Evolutionary conservation across 495 filamentous ascomycete species (phyloP), one percentile per base, ranked within the genome.

Genomic region (Penicillium cataractarum): DNA sequence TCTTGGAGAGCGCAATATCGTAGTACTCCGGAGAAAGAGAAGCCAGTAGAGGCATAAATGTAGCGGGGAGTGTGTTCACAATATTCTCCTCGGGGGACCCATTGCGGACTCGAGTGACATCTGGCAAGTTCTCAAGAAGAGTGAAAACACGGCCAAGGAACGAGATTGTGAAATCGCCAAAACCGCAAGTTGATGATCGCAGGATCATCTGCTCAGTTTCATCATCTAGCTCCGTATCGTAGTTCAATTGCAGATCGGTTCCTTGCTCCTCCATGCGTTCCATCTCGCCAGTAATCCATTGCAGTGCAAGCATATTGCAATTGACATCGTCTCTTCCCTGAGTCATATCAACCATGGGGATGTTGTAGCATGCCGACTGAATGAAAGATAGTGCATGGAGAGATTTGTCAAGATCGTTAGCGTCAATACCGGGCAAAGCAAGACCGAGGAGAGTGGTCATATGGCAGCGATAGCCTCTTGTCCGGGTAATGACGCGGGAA

Each of bases 371-470:
- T 31, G 97, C 90, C 35, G 90, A 87, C 77, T 98, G 95, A 49
- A 99, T 93, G 71, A 96, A 97, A 57, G 93, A 90, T 53, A 99
- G 80, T 2, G 94, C 94, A 74, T 97, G 91, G 55, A 96, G 81
- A 21, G 95, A 97, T 78, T 99, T 99, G 64, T 94, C 92, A 32
- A 99, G 82, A 76, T 99, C 95, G 73, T 99, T 99, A 32, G 95
- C 94, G 77, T 99, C 95, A 55, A 99, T 96, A 32, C 95, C 95
- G 2, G 95, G 95, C 39, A 99, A 81, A 2, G 95, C 92, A 57
- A 99, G 84, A 8, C 94, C 96, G 21, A 99, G 77, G 35, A 98
- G 75, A 1, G 94, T 92, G 12, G 96, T 98, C 68, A 98, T 86
- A 71, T 99, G 95, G 66, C 96, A 98, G 58, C 95, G 85, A 64